Conservation (phyloP, 192 early-diverging fungal species). For the Coemansia sp. region DNA sequence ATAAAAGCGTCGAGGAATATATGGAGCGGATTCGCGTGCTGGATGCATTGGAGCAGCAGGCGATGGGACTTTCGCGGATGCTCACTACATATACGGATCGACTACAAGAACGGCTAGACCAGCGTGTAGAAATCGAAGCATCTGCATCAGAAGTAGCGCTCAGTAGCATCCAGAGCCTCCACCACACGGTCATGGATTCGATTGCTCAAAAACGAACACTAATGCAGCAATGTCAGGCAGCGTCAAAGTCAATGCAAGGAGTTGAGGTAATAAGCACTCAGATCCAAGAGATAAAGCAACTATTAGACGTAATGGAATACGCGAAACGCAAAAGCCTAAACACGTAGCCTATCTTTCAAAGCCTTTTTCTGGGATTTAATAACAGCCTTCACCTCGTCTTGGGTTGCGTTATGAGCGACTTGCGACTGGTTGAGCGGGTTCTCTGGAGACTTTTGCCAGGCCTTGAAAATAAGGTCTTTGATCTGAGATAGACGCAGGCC, state of each 20-base stretch:
- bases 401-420: slow-evolving; percentile 74
- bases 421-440: slow-evolving; percentile 80
- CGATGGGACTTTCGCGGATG: slow-evolving; percentile 54
- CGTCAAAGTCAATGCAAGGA: slow-evolving; percentile 30
- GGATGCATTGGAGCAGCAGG: slow-evolving; percentile 50
- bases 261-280: slow-evolving; percentile 11
- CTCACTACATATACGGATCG: slow-evolving; percentile 53
- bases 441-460: slow-evolving; percentile 74
- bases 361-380: slow-evolving; percentile 54
- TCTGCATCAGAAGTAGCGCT: slow-evolving; percentile 28
- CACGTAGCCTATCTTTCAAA: slow-evolving; percentile 34
- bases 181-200: slow-evolving; percentile 17
- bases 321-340: slow-evolving; percentile 33
- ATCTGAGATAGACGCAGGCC: slow-evolving; percentile 76
- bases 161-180: slow-evolving; percentile 32
- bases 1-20: slow-evolving; percentile 44
- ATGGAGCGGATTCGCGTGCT: slow-evolving; percentile 54
- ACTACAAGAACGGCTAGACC: slow-evolving; percentile 46
- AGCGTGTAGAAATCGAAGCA: slow-evolving; percentile 36
- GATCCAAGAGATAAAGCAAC: slow-evolving; percentile 41
- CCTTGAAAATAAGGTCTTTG: slow-evolving; percentile 81
- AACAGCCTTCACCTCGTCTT: slow-evolving; percentile 60
- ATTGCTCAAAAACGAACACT: slow-evolving; percentile 32
- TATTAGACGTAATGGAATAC: slow-evolving; percentile 52
- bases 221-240: slow-evolving; percentile 27